These are phyloP conservation scores for Ceriops zippeliana DNA, from an alignment of 345 rosid species.

Conservation along the genomic window DNA sequence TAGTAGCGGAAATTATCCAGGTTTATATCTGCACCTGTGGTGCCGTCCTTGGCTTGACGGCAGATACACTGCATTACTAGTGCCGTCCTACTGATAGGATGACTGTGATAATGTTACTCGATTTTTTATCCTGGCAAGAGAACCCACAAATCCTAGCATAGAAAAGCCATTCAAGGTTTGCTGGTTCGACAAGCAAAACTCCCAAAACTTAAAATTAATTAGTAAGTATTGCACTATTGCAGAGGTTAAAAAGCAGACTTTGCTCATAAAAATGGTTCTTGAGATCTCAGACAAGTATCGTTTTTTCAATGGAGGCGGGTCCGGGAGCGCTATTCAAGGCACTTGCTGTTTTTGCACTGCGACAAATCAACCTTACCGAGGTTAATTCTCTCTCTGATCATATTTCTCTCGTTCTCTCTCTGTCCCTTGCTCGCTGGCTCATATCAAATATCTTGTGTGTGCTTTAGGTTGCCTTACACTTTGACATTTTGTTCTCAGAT, in stretches of 20 bases:
- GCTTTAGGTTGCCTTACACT: constrained; percentile 4
- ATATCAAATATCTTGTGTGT: background rate
- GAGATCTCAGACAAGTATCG: constrained; percentile 72
- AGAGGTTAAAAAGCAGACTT: background rate
- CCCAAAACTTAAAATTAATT: background rate
- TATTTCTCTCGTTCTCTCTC: background rate
- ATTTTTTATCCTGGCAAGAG: constrained; percentile 94
- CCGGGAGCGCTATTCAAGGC: constrained; percentile 97
- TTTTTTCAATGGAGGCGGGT: constrained; percentile 92
- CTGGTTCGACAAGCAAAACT: constrained; percentile 6
- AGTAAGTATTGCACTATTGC: background rate
- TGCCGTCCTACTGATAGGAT: constrained; percentile 43
- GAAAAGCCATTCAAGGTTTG: constrained; percentile 85
- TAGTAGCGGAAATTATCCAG: constrained; percentile 90
- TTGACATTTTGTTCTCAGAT: constrained; percentile 42
- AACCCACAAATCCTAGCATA: constrained; percentile 84
- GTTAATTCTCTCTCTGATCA: too few species aligned
- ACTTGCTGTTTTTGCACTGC: constrained; percentile 90
- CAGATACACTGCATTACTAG: too few species aligned
- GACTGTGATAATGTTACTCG: constrained; percentile 84
- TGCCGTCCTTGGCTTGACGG: too few species aligned
- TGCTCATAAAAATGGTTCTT: constrained; percentile 14
- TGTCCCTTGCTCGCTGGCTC: background rate
- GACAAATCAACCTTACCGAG: constrained; percentile 88
- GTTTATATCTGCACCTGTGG: constrained; percentile 30